Conservation (phyloP, 73 alveolate genomes). For the Durusdinium trenchii region DNA sequence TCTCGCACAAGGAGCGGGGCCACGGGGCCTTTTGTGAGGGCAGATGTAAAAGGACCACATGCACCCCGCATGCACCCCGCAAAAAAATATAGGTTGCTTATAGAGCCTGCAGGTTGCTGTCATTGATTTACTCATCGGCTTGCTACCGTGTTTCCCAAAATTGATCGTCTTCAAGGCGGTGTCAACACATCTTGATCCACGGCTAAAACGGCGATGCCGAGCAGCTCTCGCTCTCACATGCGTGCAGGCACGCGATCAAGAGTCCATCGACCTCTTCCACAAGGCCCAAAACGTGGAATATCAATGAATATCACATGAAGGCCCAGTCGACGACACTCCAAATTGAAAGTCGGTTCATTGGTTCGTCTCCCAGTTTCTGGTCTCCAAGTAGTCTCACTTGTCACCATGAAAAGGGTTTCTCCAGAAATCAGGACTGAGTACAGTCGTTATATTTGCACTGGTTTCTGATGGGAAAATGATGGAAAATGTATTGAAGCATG, state of each 20-base stretch:
- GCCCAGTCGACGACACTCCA: neutral
- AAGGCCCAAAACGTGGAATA: neutral
- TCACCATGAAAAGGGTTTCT: neutral
- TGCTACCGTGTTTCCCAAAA: too few species aligned
- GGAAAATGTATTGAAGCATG: neutral
- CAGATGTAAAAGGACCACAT: too few species aligned
- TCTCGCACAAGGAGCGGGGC: constrained; percentile 52
- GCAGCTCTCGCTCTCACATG: too few species aligned
- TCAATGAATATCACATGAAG: neutral
- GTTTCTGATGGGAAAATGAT: neutral
- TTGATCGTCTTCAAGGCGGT: too few species aligned
- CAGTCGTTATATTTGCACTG: neutral
- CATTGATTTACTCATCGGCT: too few species aligned
- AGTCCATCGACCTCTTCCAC: constrained; percentile 69
- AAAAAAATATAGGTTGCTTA: too few species aligned
- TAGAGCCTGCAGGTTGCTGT: too few species aligned
- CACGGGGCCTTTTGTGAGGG: too few species aligned
- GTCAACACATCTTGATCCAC: too few species aligned
- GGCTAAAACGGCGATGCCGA: too few species aligned
- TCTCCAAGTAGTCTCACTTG: neutral
- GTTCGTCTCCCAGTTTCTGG: neutral
- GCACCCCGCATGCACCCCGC: too few species aligned
- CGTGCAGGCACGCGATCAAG: constrained; percentile 66
- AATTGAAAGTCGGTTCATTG: neutral
- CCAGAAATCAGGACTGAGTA: neutral